Evolutionary conservation across 2,329 filamentous ascomycete species (phyloP), one percentile per base, ranked within the genome.

Genomic region (Aspergillus hortae): DNA sequence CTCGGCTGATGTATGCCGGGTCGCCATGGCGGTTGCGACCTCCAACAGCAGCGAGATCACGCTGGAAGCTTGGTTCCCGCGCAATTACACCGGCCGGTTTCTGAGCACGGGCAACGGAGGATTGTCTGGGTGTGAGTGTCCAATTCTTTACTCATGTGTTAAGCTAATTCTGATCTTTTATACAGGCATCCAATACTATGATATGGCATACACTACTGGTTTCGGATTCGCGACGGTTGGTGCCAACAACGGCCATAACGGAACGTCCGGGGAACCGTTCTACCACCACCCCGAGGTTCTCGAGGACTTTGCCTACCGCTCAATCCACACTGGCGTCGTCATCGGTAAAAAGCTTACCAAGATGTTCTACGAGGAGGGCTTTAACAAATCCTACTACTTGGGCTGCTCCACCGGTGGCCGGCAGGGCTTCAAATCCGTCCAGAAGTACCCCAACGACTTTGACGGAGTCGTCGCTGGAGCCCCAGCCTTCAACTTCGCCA

Each of bases 361-460:
- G 30, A 66, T 68, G 1, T 83, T 78, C 66, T 84, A 84, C 56
- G 64, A 67, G 2, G 69, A 61, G 7, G 59, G 65, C 0, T 70
- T 74, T 1, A 63, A 67, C 11, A 77, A 76, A 48, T 77, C 74
- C 6, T 65, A 63, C 44, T 65, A 63, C 54, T 61, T 78, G 2
- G 83, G 83, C 6, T 85, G 83, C 60, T 84, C 80, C 0, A 78
- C 80, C 0, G 83, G 84, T 6, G 82, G 83, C 1, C 72, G 82
- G 0, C 80, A 85, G 68, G 83, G 80, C 3, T 68, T 82, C 32
- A 80, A 79, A 48, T 75, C 77, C 6, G 76, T 79, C 0, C 76
- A 85, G 56, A 61, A 68, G 12, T 83, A 76, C 54, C 80, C 83
- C 0, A 69, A 77, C 0, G 80, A 84, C 54, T 84, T 84, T 21